Conservation (phyloP, 2,329 filamentous ascomycete genomes). For the Fusarium verticillioides region DNA sequence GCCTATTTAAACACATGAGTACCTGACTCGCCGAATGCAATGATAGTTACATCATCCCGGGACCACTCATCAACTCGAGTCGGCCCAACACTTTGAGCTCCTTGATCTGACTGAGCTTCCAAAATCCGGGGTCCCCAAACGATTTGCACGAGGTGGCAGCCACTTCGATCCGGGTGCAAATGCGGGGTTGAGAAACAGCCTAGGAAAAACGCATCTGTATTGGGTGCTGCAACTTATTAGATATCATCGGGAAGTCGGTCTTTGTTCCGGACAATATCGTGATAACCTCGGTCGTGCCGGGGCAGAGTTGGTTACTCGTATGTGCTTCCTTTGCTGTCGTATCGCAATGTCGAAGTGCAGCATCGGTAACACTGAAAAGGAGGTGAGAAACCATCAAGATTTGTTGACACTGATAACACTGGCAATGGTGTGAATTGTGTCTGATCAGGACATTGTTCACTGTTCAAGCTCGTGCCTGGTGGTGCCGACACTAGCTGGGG, state of each 20-base stretch:
- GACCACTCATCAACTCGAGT: background rate
- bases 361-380: background rate
- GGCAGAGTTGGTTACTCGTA: background rate
- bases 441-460: background rate
- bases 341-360: background rate
- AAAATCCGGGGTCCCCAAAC: slow-evolving; percentile 8
- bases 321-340: slow-evolving; percentile 11
- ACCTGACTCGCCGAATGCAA: slow-evolving; percentile 17
- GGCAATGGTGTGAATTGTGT: background rate
- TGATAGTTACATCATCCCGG: background rate
- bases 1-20: background rate
- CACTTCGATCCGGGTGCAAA: slow-evolving; percentile 34
- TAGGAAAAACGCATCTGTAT: background rate
- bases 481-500: background rate
- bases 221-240: background rate
- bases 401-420: background rate
- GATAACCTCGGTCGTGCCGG: slow-evolving; percentile 24
- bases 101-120: background rate
- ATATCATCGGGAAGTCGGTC: slow-evolving; percentile 21
- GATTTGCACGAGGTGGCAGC: slow-evolving; percentile 18
- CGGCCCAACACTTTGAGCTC: slow-evolving; percentile 2
- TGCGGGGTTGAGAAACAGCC: slow-evolving; percentile 34
- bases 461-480: background rate
- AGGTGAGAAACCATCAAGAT: background rate
- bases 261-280: slow-evolving; percentile 13